Percentiles rank a stretch among this genome's conserved stretches.
Evolutionary conservation across 805 yeast genomes (phyloP).

Genomic region (Candida schatavii): DNA sequence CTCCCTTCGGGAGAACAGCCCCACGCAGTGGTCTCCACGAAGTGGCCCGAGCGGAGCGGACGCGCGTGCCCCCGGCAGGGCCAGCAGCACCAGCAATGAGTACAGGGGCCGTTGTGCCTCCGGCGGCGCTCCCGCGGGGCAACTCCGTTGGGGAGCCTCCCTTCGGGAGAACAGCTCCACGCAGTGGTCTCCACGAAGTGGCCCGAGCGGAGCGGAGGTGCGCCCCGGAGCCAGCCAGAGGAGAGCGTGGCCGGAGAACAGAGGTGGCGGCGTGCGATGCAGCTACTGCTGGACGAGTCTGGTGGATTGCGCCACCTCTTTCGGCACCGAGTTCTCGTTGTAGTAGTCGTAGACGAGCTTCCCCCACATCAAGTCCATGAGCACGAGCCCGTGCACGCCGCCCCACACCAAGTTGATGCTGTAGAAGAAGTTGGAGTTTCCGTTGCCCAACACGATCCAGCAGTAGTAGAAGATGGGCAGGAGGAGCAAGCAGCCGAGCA

Average conservation of each 20-base stretch:
- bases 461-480: conserved; percentile 89
- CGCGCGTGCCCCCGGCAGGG: too few species aligned
- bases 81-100: neutral
- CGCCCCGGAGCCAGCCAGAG: neutral
- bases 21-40: too few species aligned
- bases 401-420: conserved; percentile 86
- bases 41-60: too few species aligned
- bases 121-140: too few species aligned
- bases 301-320: conserved; percentile 20
- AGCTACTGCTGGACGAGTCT: conserved; percentile 49
- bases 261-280: neutral
- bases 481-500: conserved; percentile 53
- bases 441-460: conserved; percentile 93
- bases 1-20: too few species aligned
- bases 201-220: conserved; percentile 1
- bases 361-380: conserved; percentile 83
- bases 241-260: neutral
- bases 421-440: conserved; percentile 94
- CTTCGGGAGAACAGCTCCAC: too few species aligned
- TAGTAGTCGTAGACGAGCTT: conserved; percentile 64
- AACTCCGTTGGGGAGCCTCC: too few species aligned
- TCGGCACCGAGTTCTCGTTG: conserved; percentile 39
- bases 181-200: too few species aligned
- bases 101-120: conserved; percentile 4
- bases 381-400: conserved; percentile 60